Conservation (phyloP, 2,329 filamentous ascomycete genomes). For the Mycosphaerelloides madeirae region DNA sequence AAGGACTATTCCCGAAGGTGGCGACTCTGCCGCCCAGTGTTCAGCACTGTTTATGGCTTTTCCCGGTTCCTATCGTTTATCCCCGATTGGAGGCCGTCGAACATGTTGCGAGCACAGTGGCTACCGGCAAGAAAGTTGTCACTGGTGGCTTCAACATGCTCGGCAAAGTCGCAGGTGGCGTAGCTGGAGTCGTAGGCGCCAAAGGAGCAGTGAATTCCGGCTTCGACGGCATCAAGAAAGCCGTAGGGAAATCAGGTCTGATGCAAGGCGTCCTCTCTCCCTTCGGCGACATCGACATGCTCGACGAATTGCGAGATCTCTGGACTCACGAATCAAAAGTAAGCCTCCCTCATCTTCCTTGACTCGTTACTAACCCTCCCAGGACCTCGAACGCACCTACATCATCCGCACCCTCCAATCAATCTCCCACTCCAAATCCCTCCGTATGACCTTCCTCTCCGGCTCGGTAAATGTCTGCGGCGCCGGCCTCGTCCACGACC, state of each 20-base stretch:
- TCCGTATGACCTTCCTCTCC: conserved; percentile 95
- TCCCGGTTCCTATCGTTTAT: conserved; percentile 86
- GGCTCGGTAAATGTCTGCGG: conserved; percentile 88
- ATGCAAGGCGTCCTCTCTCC: conserved; percentile 96
- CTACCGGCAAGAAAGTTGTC: conserved; percentile 92
- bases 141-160: conserved; percentile 95
- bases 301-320: conserved; percentile 90
- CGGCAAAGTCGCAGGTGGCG: conserved; percentile 89
- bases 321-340: conserved; percentile 97
- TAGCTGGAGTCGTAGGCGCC: conserved; percentile 90
- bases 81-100: conserved; percentile 88
- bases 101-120: conserved; percentile 82
- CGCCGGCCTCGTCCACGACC: conserved; percentile 90
- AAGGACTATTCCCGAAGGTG: conserved; percentile 94
- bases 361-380: conserved; percentile 7
- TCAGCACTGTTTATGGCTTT: conserved; percentile 95
- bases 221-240: conserved; percentile 92
- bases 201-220: conserved; percentile 89
- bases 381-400: conserved; percentile 93
- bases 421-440: conserved; percentile 88
- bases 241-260: conserved; percentile 87
- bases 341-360: conserved; percentile 17
- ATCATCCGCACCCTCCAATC: conserved; percentile 92
- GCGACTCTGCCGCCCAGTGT: conserved; percentile 85
- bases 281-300: conserved; percentile 90